Evolutionary conservation across 306 rosid genomes (phyloP), one percentile per base, ranked within the genome.

Genomic region (Urtica urens): DNA sequence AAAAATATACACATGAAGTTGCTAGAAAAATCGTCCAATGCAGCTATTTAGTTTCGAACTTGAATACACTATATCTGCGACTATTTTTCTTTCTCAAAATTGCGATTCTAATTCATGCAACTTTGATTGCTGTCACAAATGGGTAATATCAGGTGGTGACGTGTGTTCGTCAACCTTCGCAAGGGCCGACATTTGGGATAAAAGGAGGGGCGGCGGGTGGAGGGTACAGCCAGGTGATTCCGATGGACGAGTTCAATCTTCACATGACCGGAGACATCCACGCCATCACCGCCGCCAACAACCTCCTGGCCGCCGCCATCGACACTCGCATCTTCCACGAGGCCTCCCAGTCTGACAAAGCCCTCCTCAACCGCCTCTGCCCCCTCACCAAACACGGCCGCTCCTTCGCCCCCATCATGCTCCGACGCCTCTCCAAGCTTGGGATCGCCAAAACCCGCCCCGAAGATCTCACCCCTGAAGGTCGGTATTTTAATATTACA

Each of bases 121-220:
- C n/a, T n/a, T n/a, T 13, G 3, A 37, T 2, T 10, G 11, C 41
- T 41, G 4, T 41, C n/a, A n/a, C n/a, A n/a, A n/a, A n/a, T n/a
- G n/a, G n/a, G 11, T 31, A 13, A 26, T 26, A 30, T 51, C 64
- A 90, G 99, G 99, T 85, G 54, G 83, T 90, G 55, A 85, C 95
- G 40, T 90, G 99, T 48, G 60, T 90, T 63, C 95, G 99, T 49
- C 99, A 90, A 60, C 99, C 99, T n/a, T 90, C 99, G n/a, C 95
- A 90, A 78, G 99, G 99, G 38, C 99, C 99, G 7, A 90, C 99
- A 43, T 90, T 90, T 71, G 99, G 99, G 59, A 90, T 90, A 67
- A 90, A 79, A 77, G 99, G 99, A 49, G 99, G 99, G 53, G 99
- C 99, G 21, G 99, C 99, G 23, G 99, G 95, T 55, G 99, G 94